These are phyloP conservation scores for Litsea cubeba DNA, from an alignment of 164 flowering plant genomes.

Conservation along the genomic window DNA sequence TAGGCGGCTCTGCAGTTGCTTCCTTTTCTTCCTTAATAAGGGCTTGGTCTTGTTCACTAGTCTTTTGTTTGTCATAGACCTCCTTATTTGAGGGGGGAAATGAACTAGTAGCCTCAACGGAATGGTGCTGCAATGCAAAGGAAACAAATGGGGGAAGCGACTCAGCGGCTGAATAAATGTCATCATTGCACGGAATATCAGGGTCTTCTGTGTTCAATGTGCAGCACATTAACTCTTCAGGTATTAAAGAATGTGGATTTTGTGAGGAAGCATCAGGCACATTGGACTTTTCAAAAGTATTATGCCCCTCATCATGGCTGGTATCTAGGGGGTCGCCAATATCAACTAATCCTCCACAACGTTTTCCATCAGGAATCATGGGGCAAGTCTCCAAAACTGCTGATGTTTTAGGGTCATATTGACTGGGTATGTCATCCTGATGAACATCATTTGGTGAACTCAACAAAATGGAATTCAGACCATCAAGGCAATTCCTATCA, in stretches of 20 bases:
- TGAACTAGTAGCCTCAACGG: slow-evolving; percentile 20
- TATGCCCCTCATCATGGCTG: slow-evolving; percentile 7
- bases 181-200: slow-evolving; percentile 74
- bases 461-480: slow-evolving; percentile 46
- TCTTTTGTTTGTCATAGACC: slow-evolving; percentile 13
- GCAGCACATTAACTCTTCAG: slow-evolving; percentile 50
- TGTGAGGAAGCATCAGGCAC: slow-evolving; percentile 16
- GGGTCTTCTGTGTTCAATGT: slow-evolving; percentile 63
- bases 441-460: slow-evolving; percentile 42
- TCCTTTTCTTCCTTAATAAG: slow-evolving; percentile 22
- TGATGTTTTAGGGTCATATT: slow-evolving; percentile 23
- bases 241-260: slow-evolving; percentile 22
- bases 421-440: slow-evolving; percentile 23
- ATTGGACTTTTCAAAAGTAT: slow-evolving; percentile 19
- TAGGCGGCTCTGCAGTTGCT: slow-evolving; percentile 11
- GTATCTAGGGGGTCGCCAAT: slow-evolving; percentile 10
- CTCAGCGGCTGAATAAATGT: slow-evolving; percentile 30
- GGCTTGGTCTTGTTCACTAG: slow-evolving; percentile 23
- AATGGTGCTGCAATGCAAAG: slow-evolving; percentile 9
- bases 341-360: slow-evolving; percentile 16
- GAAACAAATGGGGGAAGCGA: slow-evolving; percentile 16
- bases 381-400: slow-evolving; percentile 16
- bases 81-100: slow-evolving; percentile 23
- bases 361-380: slow-evolving; percentile 14
- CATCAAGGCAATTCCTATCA: slow-evolving; percentile 42